Percentiles rank a stretch among this genome's conserved stretches.
Conservation (phyloP, 2,329 filamentous ascomycete genomes). For the Nannizzia gypsea region DNA sequence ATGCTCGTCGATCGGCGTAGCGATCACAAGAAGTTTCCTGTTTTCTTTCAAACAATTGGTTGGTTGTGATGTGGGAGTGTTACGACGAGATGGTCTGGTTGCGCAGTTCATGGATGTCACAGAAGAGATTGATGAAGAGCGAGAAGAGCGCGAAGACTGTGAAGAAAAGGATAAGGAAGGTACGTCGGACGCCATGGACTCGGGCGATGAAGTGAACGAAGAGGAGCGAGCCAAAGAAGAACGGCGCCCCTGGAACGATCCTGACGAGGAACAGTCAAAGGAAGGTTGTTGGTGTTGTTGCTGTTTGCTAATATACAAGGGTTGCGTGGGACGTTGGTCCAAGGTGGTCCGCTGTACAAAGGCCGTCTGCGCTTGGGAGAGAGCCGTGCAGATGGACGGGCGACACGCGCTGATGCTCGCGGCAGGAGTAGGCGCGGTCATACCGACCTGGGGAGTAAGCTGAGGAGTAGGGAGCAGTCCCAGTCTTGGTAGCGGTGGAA, state of each 20-base stretch:
- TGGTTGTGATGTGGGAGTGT: constrained; percentile 19
- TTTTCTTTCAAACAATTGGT: constrained; percentile 26
- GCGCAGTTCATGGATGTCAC: constrained; percentile 26
- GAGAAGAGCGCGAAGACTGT: constrained; percentile 37
- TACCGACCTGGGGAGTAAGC: constrained; percentile 46
- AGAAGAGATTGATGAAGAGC: constrained; percentile 40
- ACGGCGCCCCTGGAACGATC: constrained; percentile 29
- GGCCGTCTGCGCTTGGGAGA: constrained; percentile 46
- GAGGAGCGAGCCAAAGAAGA: constrained; percentile 41
- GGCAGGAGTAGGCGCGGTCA: constrained; percentile 46
- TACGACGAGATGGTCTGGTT: constrained; percentile 30
- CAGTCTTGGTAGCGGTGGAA: constrained; percentile 45
- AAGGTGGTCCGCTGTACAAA: constrained; percentile 45
- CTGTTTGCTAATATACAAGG: constrained; percentile 26
- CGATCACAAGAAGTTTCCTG: constrained; percentile 27
- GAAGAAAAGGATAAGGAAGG: constrained; percentile 41
- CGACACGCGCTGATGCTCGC: constrained; percentile 43
- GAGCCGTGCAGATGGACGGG: constrained; percentile 47
- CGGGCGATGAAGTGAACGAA: constrained; percentile 46
- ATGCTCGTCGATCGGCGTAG: constrained; percentile 30
- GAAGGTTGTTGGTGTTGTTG: constrained; percentile 31
- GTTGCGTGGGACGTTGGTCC: constrained; percentile 35
- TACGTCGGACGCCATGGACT: constrained; percentile 51
- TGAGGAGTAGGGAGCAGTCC: constrained; percentile 50
- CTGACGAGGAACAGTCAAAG: constrained; percentile 36